Conservation (phyloP, 2,329 filamentous ascomycete genomes). For the Pyrenochaeta sp. region DNA sequence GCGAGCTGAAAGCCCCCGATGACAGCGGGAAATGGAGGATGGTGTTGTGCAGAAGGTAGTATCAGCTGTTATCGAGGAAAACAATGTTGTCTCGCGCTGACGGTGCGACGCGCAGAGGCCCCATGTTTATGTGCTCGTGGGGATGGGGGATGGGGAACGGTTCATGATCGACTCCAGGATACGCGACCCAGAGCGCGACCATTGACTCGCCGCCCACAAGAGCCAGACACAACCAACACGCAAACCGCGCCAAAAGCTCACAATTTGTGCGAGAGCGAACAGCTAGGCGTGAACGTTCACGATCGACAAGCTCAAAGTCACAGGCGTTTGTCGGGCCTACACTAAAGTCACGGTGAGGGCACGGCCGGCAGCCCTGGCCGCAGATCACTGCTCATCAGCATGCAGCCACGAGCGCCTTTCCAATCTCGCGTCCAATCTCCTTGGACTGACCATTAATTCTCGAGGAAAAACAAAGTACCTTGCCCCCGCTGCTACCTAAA, state of each 20-base stretch:
- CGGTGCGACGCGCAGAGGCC: not conserved
- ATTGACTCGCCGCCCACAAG: not conserved
- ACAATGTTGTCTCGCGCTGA: not conserved
- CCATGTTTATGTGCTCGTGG: not conserved
- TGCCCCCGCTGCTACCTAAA: conserved; percentile 4
- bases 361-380: conserved; percentile 12
- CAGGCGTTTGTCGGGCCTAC: no score
- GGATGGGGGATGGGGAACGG: not conserved
- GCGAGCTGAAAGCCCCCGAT: not conserved
- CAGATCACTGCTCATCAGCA: conserved; percentile 23
- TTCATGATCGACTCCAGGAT: not conserved
- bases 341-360: conserved; percentile 4
- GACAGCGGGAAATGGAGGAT: not conserved
- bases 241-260: conserved; percentile 4
- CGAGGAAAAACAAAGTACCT: conserved; percentile 4
- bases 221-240: conserved; percentile 6
- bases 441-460: conserved; percentile 1
- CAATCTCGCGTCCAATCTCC: conserved; percentile 15
- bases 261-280: not conserved
- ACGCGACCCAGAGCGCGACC: conserved; percentile 6
- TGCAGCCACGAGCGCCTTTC: conserved; percentile 21
- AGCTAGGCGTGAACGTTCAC: not conserved
- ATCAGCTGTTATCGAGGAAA: not conserved
- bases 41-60: conserved; percentile 3
- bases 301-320: conserved; percentile 1